These are phyloP conservation scores for Magnaporthales sp. DNA, from an alignment of 2,329 filamentous ascomycete species.

Conservation along the genomic window DNA sequence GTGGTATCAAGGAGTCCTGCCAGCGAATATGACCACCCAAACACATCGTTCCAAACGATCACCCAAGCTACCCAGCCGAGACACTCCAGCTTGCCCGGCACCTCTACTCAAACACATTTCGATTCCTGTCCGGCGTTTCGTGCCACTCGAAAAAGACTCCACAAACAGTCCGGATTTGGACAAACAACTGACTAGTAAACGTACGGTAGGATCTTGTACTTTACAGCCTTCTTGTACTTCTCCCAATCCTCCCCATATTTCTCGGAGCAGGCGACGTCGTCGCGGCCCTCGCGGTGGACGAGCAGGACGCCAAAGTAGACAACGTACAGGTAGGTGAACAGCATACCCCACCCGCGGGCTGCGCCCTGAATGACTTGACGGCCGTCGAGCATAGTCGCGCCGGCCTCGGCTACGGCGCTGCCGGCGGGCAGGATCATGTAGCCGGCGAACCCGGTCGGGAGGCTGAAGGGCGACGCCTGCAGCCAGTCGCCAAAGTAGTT, in stretches of 20 bases:
- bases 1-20: not conserved
- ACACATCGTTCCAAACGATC: not conserved
- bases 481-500: conserved; percentile 91
- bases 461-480: conserved; percentile 76
- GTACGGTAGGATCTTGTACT: conserved; percentile 74
- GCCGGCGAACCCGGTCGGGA: conserved; percentile 73
- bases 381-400: conserved; percentile 42
- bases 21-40: not conserved
- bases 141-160: not conserved
- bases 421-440: conserved; percentile 56
- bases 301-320: conserved; percentile 84
- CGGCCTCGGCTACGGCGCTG: conserved; percentile 38
- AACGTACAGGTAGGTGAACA: conserved; percentile 91
- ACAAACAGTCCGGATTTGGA: not conserved
- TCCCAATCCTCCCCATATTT: conserved; percentile 96
- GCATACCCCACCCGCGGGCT: conserved; percentile 73
- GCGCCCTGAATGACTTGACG: conserved; percentile 62
- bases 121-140: not conserved
- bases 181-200: conserved; percentile 52
- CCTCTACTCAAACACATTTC: not conserved
- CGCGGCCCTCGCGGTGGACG: conserved; percentile 75
- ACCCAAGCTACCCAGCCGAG: not conserved
- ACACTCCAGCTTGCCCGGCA: not conserved
- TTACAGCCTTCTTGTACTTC: conserved; percentile 74
- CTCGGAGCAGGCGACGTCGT: conserved; percentile 81